These are phyloP conservation scores for Ajuga reptans DNA, from an alignment of 305 asterid genomes.

Conservation along the genomic window DNA sequence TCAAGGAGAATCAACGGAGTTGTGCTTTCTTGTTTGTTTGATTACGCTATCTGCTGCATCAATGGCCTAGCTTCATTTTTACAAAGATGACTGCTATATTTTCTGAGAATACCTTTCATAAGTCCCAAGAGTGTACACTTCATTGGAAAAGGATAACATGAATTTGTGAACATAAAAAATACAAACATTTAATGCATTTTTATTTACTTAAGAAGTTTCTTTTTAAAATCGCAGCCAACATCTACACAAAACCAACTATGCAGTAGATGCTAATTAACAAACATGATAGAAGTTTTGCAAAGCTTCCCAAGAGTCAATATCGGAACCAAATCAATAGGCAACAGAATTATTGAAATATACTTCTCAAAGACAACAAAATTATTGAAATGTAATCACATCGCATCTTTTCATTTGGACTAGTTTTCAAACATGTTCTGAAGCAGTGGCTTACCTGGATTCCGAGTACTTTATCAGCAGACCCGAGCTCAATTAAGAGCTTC, in stretches of 20 bases:
- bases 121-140: not conserved
- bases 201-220: not conserved
- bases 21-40: no score
- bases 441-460: slow-evolving; percentile 75
- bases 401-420: not conserved
- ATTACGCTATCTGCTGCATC: not conserved
- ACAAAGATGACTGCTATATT: not conserved
- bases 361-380: not conserved
- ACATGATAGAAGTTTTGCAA: not conserved
- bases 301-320: not conserved
- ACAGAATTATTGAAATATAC: not conserved
- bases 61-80: not conserved
- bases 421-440: slow-evolving; percentile 9
- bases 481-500: slow-evolving; percentile 73
- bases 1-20: no score
- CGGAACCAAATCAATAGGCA: not conserved
- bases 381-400: not conserved
- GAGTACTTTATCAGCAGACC: slow-evolving; percentile 77
- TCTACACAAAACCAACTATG: slow-evolving; percentile 1
- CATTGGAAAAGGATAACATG: not conserved
- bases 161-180: not conserved
- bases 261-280: not conserved
- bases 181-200: slow-evolving; percentile 11
- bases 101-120: slow-evolving; percentile 3
- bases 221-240: slow-evolving; percentile 2